Base-by-base conservation (phyloP, 805 yeast species). In the Scheffersomyces lignosus region DNA sequence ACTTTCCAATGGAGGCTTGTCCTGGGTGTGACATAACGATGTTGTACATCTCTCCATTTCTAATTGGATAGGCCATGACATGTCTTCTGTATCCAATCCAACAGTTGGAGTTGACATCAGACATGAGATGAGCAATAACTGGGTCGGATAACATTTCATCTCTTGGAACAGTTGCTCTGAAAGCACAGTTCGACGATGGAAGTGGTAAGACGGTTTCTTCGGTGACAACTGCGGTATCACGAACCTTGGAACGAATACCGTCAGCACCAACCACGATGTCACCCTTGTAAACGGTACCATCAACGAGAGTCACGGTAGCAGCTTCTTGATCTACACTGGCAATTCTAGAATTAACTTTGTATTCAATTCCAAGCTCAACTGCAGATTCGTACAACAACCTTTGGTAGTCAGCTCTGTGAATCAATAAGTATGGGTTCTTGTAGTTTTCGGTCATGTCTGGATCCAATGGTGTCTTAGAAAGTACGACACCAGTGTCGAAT, bases 1-100 rank as follows among this genome's bases (percentile, higher is more conserved):
- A 48, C 14, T 38, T 39, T 27, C 45, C 47, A 23, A 38, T 43
- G 15, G 47, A 40, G 16, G 38, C 36, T 15, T 48, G 41, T 12
- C 41, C 40, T n/a, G 52, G 48, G 18, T 37, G 36, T n/a, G 47
- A 43, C 27, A 48, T 38, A 9, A 48, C 52, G 18, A 40, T 33
- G 31, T 40, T 40, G 38, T 37, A 40, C 38, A 31, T 26, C 36
- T 48, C 50, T 13, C 44, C 47, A 20, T 48, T 34, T 13, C 49
- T 29, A 27, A 46, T 43, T 15, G 52, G 49, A 15, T 48, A 48
- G 15, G 47, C 37, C 32, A 48, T 46, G n/a, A 48, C 37, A 31
- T 48, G 49, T 30, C 38, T 43, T 27, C 42, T 44, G 29, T 41
- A 47, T 24, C 50, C 52, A 22, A 48, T 48, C 36, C 51, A 47